These are phyloP conservation scores for Desmodesmus armatus DNA, from an alignment of 139 green algal species.

Conservation along the genomic window DNA sequence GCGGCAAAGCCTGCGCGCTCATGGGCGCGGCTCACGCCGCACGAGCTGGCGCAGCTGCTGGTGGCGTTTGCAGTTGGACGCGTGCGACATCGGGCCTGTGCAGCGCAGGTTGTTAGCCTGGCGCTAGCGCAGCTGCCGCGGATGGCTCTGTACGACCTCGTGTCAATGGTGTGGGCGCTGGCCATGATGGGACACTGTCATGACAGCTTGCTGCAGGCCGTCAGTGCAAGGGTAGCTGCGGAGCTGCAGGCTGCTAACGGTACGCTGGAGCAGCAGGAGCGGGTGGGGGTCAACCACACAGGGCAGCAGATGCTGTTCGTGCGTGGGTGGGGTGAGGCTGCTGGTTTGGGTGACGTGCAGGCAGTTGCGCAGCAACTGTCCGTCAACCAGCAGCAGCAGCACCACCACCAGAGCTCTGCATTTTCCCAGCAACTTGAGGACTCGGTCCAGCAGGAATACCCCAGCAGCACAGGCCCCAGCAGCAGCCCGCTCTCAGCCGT, in stretches of 20 bases:
- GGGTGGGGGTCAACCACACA: neutral
- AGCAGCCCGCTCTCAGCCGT: conserved; percentile 13
- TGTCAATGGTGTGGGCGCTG: conserved; percentile 35
- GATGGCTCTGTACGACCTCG: conserved; percentile 9
- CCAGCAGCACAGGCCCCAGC: conserved; percentile 11
- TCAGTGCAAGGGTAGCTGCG: conserved; percentile 2
- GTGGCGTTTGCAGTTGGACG: conserved; percentile 13
- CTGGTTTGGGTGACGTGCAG: too few relatives aligned
- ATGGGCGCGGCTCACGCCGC: conserved; percentile 2
- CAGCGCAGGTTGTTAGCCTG: neutral
- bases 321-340: too few relatives aligned
- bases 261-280: neutral
- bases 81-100: conserved; percentile 9
- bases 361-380: too few relatives aligned
- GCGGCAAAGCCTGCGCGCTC: neutral
- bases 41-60: conserved; percentile 34
- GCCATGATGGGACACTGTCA: neutral
- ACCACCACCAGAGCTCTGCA: neutral
- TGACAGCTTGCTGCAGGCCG: conserved; percentile 3
- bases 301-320: neutral
- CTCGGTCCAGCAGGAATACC: neutral
- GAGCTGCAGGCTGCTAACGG: neutral
- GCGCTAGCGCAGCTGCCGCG: neutral
- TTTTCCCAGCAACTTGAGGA: too few relatives aligned
- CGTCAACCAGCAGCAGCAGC: neutral